Percentiles rank a stretch among this genome's conserved stretches.
Conservation (phyloP, 805 yeast genomes). For the Yarrowia sp. region DNA sequence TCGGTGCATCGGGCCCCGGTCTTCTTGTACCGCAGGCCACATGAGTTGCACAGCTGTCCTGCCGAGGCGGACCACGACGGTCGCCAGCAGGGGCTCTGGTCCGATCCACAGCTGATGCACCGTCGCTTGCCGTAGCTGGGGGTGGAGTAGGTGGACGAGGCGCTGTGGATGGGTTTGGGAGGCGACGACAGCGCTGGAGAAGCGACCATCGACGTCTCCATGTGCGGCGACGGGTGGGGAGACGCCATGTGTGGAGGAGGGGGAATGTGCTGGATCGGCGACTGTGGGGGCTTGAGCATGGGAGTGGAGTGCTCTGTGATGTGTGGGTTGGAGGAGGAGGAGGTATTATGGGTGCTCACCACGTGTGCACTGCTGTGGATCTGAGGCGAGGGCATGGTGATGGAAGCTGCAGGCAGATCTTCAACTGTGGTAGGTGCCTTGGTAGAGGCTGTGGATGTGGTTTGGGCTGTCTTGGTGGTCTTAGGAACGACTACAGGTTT, state of each 20-base stretch:
- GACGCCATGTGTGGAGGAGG: slow-evolving; percentile 24
- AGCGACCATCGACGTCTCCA: slow-evolving; percentile 14
- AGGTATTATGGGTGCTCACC: neutral
- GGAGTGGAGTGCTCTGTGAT: neutral
- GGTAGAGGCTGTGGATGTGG: too few relatives aligned
- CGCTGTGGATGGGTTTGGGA: slow-evolving; percentile 13
- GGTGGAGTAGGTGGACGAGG: neutral
- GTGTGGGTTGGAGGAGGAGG: too few relatives aligned
- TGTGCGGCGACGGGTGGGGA: slow-evolving; percentile 21
- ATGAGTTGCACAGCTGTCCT: slow-evolving; percentile 96
- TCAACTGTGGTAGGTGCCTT: neutral
- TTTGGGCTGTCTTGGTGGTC: too few relatives aligned
- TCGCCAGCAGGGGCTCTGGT: slow-evolving; percentile 97
- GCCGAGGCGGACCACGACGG: slow-evolving; percentile 92
- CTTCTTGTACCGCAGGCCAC: slow-evolving; percentile 93
- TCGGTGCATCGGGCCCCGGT: slow-evolving; percentile 90
- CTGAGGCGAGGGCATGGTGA: slow-evolving; percentile 24
- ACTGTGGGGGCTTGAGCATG: slow-evolving; percentile 35
- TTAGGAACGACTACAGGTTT: neutral
- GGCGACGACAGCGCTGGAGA: slow-evolving; percentile 21
- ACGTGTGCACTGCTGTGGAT: slow-evolving; percentile 7
- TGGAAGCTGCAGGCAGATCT: neutral
- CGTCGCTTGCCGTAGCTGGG: slow-evolving; percentile 53
- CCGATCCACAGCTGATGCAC: slow-evolving; percentile 90
- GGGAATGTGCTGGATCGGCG: slow-evolving; percentile 25